Base-by-base conservation (phyloP, 352 stramenopile species). In the Globisporangium cylindrosporum region DNA sequence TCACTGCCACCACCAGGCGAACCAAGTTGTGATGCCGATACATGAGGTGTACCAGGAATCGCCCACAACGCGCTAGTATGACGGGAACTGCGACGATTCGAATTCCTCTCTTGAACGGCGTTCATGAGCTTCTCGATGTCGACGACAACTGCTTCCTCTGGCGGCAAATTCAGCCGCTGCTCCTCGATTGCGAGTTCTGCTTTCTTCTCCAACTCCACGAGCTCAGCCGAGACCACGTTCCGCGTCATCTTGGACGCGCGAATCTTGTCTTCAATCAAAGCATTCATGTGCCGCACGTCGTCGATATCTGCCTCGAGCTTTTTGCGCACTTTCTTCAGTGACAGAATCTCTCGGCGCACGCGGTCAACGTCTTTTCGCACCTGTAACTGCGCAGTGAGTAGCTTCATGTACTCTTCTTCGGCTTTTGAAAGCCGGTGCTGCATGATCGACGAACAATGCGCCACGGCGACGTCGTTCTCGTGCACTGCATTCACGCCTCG, bases 361-460 rank as follows among this genome's bases (percentile, higher is more conserved):
- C 72, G 74, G 62, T 93, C 85, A 2, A 93, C 83, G 12, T 86
- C 75, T 9, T 74, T 79, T 32, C 80, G 82, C 34, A 91, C 73
- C n/a, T 86, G 72, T 62, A 82, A 75, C 70, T 93, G 85, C 25
- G 80, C 68, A 1, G 79, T 91, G 48, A 92, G 73, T 8, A 89
- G 71, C 60, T 91, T 93, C 85, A 93, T 93, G 66, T 79, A 91
- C 61, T 93, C 85, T 62, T 91, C 84, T 54, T 93, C 83, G 0
- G 81, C 81, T 62, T 93, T 93, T 9, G 78, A 77, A 29, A 93
- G 67, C 0, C 85, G 83, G 57, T 91, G 81, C 69, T 91, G 82
- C 81, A 93, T 88, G 64, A 93, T 86, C 5, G 85, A 80, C 10
- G 77, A 81, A 56, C 83, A 93, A 63, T 93, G 83, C 10, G 85